These are phyloP conservation scores for Sicyos baderoa DNA, from an alignment of 306 rosid genomes.

Conservation along the genomic window DNA sequence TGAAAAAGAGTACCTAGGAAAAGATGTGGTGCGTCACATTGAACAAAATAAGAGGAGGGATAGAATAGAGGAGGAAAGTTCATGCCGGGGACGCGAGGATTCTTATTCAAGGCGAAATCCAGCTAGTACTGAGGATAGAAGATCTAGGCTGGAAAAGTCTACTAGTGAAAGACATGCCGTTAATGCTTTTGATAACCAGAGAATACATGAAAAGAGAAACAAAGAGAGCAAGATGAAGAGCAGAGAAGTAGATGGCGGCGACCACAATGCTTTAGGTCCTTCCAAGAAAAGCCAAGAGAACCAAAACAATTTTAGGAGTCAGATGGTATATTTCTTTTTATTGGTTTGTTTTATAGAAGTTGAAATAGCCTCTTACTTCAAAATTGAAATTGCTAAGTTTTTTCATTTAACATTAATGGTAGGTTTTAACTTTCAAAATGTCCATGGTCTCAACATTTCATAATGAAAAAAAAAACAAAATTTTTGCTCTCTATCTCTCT, in stretches of 20 bases:
- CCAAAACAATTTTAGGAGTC: slow-evolving; percentile 52
- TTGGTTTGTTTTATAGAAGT: slow-evolving; percentile 9
- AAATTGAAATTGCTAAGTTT: background rate
- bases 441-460: background rate
- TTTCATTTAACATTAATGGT: background rate
- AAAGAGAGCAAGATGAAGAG: slow-evolving; percentile 65
- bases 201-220: slow-evolving; percentile 55
- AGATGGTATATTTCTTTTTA: slow-evolving; percentile 65
- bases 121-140: slow-evolving; percentile 50
- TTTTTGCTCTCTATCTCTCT: background rate
- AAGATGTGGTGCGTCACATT: slow-evolving; percentile 53
- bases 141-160: slow-evolving; percentile 74
- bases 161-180: slow-evolving; percentile 58
- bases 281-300: slow-evolving; percentile 68
- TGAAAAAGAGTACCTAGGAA: slow-evolving; percentile 64
- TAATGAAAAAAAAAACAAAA: background rate
- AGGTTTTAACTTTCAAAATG: slow-evolving; percentile 20
- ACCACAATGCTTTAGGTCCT: slow-evolving; percentile 37
- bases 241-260: slow-evolving; percentile 56
- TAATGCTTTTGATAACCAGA: slow-evolving; percentile 56
- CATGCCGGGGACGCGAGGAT: slow-evolving; percentile 71
- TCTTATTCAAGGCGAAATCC: slow-evolving; percentile 53
- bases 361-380: background rate
- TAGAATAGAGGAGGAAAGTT: slow-evolving; percentile 56
- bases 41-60: slow-evolving; percentile 79